Evolutionary conservation across 2,329 filamentous ascomycete genomes (phyloP).

Genomic region (Nemania bipapillata): DNA sequence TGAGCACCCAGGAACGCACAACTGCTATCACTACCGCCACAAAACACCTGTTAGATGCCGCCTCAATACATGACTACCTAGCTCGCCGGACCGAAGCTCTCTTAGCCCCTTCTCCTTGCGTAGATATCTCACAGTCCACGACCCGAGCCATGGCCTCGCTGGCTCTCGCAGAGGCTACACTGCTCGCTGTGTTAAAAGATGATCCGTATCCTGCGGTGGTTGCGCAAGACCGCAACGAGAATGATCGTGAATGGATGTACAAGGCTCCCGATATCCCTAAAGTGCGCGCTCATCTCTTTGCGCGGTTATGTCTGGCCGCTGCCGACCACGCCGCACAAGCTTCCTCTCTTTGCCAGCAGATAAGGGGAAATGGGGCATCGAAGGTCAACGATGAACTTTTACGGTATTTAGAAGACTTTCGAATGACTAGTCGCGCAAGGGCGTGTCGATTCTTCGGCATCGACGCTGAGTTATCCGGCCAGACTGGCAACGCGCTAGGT

Average conservation of each 20-base stretch:
- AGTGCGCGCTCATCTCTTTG: conserved; percentile 87
- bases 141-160: conserved; percentile 70
- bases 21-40: conserved; percentile 78
- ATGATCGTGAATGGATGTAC: conserved; percentile 97
- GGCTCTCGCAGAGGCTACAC: conserved; percentile 85
- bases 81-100: conserved; percentile 64
- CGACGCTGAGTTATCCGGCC: conserved; percentile 83
- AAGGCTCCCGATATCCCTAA: conserved; percentile 87
- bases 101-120: conserved; percentile 57
- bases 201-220: conserved; percentile 89
- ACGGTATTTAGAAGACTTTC: conserved; percentile 79
- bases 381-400: conserved; percentile 73
- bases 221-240: conserved; percentile 81
- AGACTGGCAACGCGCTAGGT: conserved; percentile 84
- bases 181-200: conserved; percentile 90
- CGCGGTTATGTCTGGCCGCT: conserved; percentile 85
- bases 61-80: conserved; percentile 80
- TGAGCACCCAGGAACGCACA: conserved; percentile 73
- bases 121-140: conserved; percentile 65
- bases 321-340: conserved; percentile 87
- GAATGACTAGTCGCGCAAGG: conserved; percentile 79
- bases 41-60: conserved; percentile 79
- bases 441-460: conserved; percentile 91
- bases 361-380: conserved; percentile 52
- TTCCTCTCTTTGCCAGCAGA: conserved; percentile 60